Percentiles rank a stretch among this genome's conserved stretches.
Evolutionary conservation across 192 early-diverging fungal species (phyloP).

Genomic region (Entophlyctis luteolus): DNA sequence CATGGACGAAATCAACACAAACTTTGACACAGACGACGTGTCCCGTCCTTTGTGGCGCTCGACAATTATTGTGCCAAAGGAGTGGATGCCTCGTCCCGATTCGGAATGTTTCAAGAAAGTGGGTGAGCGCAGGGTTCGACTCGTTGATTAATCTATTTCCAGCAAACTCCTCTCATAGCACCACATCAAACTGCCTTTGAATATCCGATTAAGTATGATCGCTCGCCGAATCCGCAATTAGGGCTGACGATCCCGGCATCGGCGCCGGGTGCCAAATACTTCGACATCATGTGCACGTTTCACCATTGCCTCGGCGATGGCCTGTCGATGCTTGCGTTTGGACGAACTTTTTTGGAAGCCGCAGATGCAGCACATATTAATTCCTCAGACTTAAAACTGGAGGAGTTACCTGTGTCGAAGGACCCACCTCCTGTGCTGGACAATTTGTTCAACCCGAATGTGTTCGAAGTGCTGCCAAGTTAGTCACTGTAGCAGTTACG

Average conservation of each 20-base stretch:
- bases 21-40: conserved; percentile 40
- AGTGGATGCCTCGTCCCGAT: conserved; percentile 26
- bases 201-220: conserved; percentile 12
- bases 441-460: conserved; percentile 42
- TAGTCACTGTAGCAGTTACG: too few species aligned
- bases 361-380: conserved; percentile 30
- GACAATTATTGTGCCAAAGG: conserved; percentile 31
- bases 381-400: conserved; percentile 27
- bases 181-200: background rate
- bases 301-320: conserved; percentile 53
- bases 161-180: conserved; percentile 19
- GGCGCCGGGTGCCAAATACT: conserved; percentile 10
- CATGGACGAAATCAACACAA: conserved; percentile 37
- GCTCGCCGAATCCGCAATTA: background rate
- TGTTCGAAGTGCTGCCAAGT: conserved; percentile 45
- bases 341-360: conserved; percentile 29
- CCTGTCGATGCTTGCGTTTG: conserved; percentile 43
- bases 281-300: conserved; percentile 49
- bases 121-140: too few species aligned
- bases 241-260: conserved; percentile 1
- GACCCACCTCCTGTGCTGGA: conserved; percentile 43
- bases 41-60: conserved; percentile 36
- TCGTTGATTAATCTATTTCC: too few species aligned
- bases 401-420: conserved; percentile 18
- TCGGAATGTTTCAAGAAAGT: conserved; percentile 6